Evolutionary conservation across 2,329 filamentous ascomycete species (phyloP).

Genomic region (Xylariaceae sp.): DNA sequence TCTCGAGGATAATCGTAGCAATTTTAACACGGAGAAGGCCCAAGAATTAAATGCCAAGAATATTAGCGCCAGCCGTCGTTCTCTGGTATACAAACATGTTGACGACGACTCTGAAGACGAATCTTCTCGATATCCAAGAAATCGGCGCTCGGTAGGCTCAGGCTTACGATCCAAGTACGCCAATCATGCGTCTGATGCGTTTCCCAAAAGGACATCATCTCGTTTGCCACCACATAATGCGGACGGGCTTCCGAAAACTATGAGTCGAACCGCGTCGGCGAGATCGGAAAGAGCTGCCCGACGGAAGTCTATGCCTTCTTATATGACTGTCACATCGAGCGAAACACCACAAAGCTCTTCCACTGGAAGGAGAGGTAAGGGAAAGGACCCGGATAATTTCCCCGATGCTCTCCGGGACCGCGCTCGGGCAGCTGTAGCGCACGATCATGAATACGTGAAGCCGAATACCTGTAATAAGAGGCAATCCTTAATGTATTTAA

Average conservation of each 20-base stretch:
- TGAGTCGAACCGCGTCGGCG: conserved; percentile 17
- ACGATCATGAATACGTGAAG: conserved; percentile 21
- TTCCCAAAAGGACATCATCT: conserved; percentile 29
- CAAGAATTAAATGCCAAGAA: conserved; percentile 44
- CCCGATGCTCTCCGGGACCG: conserved; percentile 31
- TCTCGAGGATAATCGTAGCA: conserved; percentile 46
- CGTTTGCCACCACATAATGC: conserved; percentile 16
- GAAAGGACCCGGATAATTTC: conserved; percentile 27
- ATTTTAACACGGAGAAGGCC: conserved; percentile 43
- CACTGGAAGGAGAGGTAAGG: conserved; percentile 10
- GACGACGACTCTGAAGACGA: conserved; percentile 27
- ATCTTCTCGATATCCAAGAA: conserved; percentile 21
- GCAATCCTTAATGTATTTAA: conserved; percentile 12
- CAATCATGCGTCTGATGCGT: conserved; percentile 12
- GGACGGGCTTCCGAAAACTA: conserved; percentile 14
- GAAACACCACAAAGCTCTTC: conserved; percentile 25
- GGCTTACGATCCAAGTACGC: conserved; percentile 31
- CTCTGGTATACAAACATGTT: conserved; percentile 9
- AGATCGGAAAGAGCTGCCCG: conserved; percentile 28
- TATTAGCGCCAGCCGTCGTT: conserved; percentile 2
- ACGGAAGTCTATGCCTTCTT: conserved; percentile 38
- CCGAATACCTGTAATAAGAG: conserved; percentile 25
- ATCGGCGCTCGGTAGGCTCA: conserved; percentile 35
- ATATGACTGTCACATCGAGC: conserved; percentile 21
- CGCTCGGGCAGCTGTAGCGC: conserved; percentile 26